A percentile compares a stretch with the other conserved stretches of the same genome.
phyloP scores from a whole-genome alignment of 2,329 filamentous ascomycete genomes.

The Penicillium sp. region DNA sequence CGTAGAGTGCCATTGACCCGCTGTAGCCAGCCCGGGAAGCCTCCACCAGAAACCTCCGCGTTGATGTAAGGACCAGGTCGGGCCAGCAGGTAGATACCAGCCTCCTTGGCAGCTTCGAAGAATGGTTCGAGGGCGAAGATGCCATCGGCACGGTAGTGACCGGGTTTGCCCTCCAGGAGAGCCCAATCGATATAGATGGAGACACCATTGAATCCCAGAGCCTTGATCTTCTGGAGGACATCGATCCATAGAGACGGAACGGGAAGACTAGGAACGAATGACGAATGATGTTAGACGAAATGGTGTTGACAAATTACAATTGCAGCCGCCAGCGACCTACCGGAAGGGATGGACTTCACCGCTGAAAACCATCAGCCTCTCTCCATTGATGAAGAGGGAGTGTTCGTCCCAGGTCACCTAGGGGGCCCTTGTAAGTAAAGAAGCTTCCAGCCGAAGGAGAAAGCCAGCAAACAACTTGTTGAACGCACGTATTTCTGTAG shows the following conservation, averaged over 20 bases:
- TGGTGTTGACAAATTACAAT: not conserved
- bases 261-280: conserved; percentile 53
- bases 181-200: conserved; percentile 84
- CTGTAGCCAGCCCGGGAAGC: conserved; percentile 80
- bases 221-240: conserved; percentile 81
- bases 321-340: conserved; percentile 32
- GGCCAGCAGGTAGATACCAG: conserved; percentile 77
- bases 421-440: not conserved
- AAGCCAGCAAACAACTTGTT: not conserved
- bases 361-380: conserved; percentile 72
- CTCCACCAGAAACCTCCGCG: conserved; percentile 75
- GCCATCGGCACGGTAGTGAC: conserved; percentile 70
- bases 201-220: conserved; percentile 77
- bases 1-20: conserved; percentile 67
- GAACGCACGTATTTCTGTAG: conserved; percentile 60
- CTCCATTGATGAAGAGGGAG: conserved; percentile 70
- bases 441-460: not conserved
- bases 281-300: conserved; percentile 2
- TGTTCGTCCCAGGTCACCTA: conserved; percentile 73
- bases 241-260: conserved; percentile 70
- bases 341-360: conserved; percentile 75
- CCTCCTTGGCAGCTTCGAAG: conserved; percentile 72
- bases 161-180: conserved; percentile 72
- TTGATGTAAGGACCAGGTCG: conserved; percentile 77
- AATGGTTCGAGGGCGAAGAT: conserved; percentile 75